Evolutionary conservation across 2,329 filamentous ascomycete genomes (phyloP).

Genomic region (Aspergillus glaucus): DNA sequence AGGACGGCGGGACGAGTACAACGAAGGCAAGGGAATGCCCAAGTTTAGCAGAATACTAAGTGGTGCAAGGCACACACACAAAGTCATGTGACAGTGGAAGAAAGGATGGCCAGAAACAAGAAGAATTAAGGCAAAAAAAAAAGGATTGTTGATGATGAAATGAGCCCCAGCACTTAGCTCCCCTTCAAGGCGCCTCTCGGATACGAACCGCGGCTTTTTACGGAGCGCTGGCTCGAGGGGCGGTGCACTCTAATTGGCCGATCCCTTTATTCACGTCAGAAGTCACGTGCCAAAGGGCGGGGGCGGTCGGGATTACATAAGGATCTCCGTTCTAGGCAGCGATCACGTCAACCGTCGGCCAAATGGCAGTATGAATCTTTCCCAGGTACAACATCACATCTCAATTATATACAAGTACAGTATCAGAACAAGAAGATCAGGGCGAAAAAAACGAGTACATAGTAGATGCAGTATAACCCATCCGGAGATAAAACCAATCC

Average conservation of each 20-base stretch:
- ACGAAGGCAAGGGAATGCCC: background rate
- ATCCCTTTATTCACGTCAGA: constrained; percentile 2
- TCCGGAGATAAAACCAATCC: background rate
- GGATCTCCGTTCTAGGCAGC: background rate
- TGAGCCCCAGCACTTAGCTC: background rate
- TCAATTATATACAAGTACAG: constrained; percentile 6
- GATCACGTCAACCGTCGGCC: background rate
- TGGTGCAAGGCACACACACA: background rate
- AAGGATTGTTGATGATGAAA: background rate
- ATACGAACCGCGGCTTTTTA: constrained; percentile 16
- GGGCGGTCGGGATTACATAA: background rate
- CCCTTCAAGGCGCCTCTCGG: constrained; percentile 7
- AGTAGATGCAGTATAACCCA: background rate
- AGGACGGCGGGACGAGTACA: background rate
- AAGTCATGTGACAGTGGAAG: background rate
- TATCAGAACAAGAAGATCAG: background rate
- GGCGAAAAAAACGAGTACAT: background rate
- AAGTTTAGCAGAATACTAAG: background rate
- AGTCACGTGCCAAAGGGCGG: background rate
- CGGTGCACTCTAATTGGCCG: background rate
- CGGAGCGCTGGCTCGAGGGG: background rate
- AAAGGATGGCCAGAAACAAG: background rate
- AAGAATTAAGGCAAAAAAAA: background rate
- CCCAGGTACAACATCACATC: no score
- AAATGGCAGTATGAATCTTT: background rate